Evolutionary conservation across 148 eudicot species (phyloP).

Genomic region (Amaranthus hypochondriacus): DNA sequence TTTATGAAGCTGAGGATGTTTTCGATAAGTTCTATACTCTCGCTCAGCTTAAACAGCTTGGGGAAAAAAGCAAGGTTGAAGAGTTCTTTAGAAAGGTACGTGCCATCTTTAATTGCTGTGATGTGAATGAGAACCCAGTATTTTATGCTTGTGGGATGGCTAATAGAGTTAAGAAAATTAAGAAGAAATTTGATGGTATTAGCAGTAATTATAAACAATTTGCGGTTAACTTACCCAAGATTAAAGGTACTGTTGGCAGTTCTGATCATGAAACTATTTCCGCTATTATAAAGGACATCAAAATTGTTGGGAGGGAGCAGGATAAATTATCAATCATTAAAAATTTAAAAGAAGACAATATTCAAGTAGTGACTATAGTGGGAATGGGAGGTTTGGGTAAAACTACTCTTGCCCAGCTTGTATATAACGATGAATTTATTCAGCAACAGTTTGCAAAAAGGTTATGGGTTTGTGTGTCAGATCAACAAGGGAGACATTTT

Average conservation of each 20-base stretch:
- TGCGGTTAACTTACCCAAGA: neutral
- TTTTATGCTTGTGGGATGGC: too few relatives aligned
- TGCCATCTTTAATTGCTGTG: neutral
- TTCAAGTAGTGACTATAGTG: slow-evolving; percentile 13
- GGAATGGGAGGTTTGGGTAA: slow-evolving; percentile 33
- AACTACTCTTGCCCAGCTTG: slow-evolving; percentile 25
- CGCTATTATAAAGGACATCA: neutral
- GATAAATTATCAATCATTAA: neutral
- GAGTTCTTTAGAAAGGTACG: slow-evolving; percentile 2
- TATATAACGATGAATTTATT: slow-evolving; percentile 11
- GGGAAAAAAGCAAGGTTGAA: neutral
- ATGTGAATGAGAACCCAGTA: neutral
- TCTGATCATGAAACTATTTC: slow-evolving; percentile 12
- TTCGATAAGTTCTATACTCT: slow-evolving; percentile 18
- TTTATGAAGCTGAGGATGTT: slow-evolving; percentile 26
- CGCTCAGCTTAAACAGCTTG: neutral
- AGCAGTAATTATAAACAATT: neutral
- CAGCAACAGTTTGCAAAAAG: neutral
- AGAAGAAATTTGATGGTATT: slow-evolving; percentile 5
- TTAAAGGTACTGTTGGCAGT: neutral
- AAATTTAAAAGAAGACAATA: neutral
- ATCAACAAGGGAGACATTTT: slow-evolving; percentile 10
- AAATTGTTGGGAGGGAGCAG: slow-evolving; percentile 18
- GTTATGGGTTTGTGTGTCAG: slow-evolving; percentile 27
- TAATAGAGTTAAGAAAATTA: slow-evolving; percentile 8